These are phyloP conservation scores for Termitomyces sp. DNA, from an alignment of 768 basidiomycete species.

Conservation along the genomic window DNA sequence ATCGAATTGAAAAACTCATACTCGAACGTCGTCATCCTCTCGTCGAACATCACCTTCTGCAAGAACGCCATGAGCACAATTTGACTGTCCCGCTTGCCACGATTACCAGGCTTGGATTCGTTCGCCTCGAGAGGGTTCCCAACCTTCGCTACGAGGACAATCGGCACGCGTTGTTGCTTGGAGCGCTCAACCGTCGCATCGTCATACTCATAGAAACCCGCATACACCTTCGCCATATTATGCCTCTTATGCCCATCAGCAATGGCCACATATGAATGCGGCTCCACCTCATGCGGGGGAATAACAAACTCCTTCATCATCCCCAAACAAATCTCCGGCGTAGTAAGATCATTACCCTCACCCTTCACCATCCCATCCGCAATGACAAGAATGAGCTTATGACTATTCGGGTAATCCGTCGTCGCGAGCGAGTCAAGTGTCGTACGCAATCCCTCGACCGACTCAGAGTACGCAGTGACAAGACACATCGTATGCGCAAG, in stretches of 20 bases:
- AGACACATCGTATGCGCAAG: slow-evolving; percentile 92
- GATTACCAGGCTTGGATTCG: slow-evolving; percentile 94
- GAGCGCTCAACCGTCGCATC: slow-evolving; percentile 81
- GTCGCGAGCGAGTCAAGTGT: slow-evolving; percentile 98
- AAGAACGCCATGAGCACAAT: slow-evolving; percentile 97
- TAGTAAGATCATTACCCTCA: slow-evolving; percentile 82
- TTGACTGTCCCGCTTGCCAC: slow-evolving; percentile 98
- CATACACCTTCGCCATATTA: slow-evolving; percentile 99
- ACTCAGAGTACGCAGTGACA: slow-evolving; percentile 98
- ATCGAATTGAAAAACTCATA: slow-evolving; percentile 99
- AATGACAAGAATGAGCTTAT: slow-evolving; percentile 93
- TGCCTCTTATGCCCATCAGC: slow-evolving; percentile 99
- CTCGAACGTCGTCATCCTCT: slow-evolving; percentile 99
- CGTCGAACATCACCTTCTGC: slow-evolving; percentile 99
- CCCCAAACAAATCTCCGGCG: slow-evolving; percentile 87
- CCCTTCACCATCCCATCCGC: slow-evolving; percentile 99
- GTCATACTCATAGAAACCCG: slow-evolving; percentile 96
- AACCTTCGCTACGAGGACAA: slow-evolving; percentile 92
- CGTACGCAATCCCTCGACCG: slow-evolving; percentile 91
- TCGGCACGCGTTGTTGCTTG: slow-evolving; percentile 96
- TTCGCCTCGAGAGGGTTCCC: slow-evolving; percentile 89
- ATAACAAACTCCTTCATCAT: slow-evolving; percentile 98
- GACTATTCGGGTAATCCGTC: slow-evolving; percentile 97
- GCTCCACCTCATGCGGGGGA: slow-evolving; percentile 77
- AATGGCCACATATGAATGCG: slow-evolving; percentile 96